Percentiles rank a stretch among this genome's conserved stretches.
These are phyloP conservation scores for Phalaenopsis aphrodite DNA, from an alignment of 106 monocot species.

Conservation along the genomic window DNA sequence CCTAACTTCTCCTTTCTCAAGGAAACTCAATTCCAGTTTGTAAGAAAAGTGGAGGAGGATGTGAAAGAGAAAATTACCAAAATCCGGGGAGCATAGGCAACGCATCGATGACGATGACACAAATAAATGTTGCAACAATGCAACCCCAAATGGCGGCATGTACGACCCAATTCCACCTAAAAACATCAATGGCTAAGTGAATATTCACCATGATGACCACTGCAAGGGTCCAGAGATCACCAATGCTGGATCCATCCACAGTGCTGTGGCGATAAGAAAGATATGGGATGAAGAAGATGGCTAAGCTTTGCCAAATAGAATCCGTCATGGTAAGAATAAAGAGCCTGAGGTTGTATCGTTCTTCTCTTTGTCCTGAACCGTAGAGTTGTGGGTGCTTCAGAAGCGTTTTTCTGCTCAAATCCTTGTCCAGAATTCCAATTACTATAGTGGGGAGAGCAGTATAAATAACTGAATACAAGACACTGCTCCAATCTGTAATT, in stretches of 20 bases:
- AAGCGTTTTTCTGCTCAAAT: conserved; percentile 72
- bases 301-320: conserved; percentile 73
- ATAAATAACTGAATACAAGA: conserved; percentile 64
- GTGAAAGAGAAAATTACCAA: conserved; percentile 35
- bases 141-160: conserved; percentile 76
- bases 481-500: conserved; percentile 59
- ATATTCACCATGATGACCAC: conserved; percentile 74
- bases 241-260: conserved; percentile 57
- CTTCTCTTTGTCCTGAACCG: conserved; percentile 74
- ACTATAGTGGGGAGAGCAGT: conserved; percentile 75
- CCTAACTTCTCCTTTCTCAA: not conserved
- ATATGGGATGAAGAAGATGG: conserved; percentile 57
- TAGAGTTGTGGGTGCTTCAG: conserved; percentile 86
- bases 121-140: conserved; percentile 43
- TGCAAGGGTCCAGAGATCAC: conserved; percentile 62
- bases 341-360: conserved; percentile 69
- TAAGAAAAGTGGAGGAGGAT: not conserved
- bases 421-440: conserved; percentile 80
- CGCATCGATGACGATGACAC: conserved; percentile 52
- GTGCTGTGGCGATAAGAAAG: conserved; percentile 54
- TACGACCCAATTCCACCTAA: conserved; percentile 74
- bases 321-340: conserved; percentile 71
- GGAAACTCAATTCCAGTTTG: not conserved
- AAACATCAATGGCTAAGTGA: conserved; percentile 69
- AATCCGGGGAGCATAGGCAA: conserved; percentile 51